Evolutionary conservation across 176 grass and related monocot species (phyloP).

Genomic region (Alloteropsis semialata): DNA sequence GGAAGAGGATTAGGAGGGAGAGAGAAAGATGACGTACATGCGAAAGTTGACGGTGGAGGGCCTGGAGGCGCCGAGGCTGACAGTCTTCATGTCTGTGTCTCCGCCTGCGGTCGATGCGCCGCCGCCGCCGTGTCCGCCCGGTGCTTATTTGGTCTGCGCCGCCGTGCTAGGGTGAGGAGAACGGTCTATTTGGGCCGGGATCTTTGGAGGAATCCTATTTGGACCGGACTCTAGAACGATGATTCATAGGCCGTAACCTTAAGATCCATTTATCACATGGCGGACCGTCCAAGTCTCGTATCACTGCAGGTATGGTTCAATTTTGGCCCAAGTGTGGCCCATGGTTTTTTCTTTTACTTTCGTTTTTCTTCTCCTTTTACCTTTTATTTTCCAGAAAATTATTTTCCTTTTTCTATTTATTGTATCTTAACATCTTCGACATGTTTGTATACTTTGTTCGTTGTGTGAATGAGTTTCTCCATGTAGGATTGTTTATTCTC

Average conservation of each 20-base stretch:
- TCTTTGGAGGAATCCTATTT: neutral
- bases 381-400: too few relatives aligned
- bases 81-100: constrained; percentile 41
- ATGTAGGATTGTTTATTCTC: too few relatives aligned
- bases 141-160: neutral
- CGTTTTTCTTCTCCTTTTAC: too few relatives aligned
- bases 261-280: too few relatives aligned
- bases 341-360: too few relatives aligned
- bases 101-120: neutral
- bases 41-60: constrained; percentile 64
- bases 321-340: too few relatives aligned
- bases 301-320: too few relatives aligned
- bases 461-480: too few relatives aligned
- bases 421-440: too few relatives aligned
- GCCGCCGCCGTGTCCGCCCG: constrained; percentile 2
- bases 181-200: neutral
- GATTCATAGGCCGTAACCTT: neutral
- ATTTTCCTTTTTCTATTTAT: too few relatives aligned
- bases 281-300: too few relatives aligned
- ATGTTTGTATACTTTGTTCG: too few relatives aligned
- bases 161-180: neutral
- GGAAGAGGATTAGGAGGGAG: neutral
- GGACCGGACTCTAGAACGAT: neutral
- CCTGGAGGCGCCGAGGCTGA: constrained; percentile 51
- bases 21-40: constrained; percentile 37